Percentiles rank a stretch among this genome's conserved stretches.
These are phyloP conservation scores for Inonotus hispidus DNA, from an alignment of 1,284 basidiomycete genomes.

Conservation along the genomic window DNA sequence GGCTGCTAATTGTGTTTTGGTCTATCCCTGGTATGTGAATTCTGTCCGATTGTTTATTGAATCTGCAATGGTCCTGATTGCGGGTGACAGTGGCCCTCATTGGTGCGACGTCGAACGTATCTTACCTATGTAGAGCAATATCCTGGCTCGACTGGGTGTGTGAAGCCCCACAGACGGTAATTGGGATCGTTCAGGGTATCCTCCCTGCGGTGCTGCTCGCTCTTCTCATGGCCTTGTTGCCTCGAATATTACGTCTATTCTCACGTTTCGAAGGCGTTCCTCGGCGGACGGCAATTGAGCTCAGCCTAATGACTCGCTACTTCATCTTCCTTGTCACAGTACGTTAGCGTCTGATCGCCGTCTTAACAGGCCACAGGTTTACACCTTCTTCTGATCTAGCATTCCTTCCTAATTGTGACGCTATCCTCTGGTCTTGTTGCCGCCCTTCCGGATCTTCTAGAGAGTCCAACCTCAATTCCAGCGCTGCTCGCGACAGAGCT, in stretches of 20 bases:
- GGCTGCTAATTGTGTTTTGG: slow-evolving; percentile 68
- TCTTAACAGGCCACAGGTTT: not conserved
- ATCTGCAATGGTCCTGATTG: slow-evolving; percentile 30
- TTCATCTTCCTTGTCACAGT: slow-evolving; percentile 91
- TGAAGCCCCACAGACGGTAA: slow-evolving; percentile 50
- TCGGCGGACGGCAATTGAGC: slow-evolving; percentile 75
- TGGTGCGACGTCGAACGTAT: slow-evolving; percentile 80
- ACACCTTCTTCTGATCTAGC: slow-evolving; percentile 36
- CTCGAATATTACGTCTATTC: slow-evolving; percentile 78
- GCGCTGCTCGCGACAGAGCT: slow-evolving; percentile 68
- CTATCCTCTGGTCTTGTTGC: slow-evolving; percentile 76
- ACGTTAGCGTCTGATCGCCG: slow-evolving; percentile 29
- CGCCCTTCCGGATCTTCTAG: slow-evolving; percentile 55
- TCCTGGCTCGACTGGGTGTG: slow-evolving; percentile 84
- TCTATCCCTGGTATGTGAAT: slow-evolving; percentile 53
- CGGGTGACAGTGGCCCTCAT: slow-evolving; percentile 69
- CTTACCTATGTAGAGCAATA: slow-evolving; percentile 59
- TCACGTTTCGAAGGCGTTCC: slow-evolving; percentile 80
- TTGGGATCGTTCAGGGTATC: slow-evolving; percentile 90
- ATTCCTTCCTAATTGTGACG: slow-evolving; percentile 88
- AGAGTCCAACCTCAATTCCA: slow-evolving; percentile 60
- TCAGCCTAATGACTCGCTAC: slow-evolving; percentile 87
- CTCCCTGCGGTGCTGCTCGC: slow-evolving; percentile 83
- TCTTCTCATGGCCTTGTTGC: slow-evolving; percentile 87
- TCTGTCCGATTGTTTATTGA: not conserved